Conservation (phyloP, 108 stramenopile species). For the Parietichytrium sp. region DNA sequence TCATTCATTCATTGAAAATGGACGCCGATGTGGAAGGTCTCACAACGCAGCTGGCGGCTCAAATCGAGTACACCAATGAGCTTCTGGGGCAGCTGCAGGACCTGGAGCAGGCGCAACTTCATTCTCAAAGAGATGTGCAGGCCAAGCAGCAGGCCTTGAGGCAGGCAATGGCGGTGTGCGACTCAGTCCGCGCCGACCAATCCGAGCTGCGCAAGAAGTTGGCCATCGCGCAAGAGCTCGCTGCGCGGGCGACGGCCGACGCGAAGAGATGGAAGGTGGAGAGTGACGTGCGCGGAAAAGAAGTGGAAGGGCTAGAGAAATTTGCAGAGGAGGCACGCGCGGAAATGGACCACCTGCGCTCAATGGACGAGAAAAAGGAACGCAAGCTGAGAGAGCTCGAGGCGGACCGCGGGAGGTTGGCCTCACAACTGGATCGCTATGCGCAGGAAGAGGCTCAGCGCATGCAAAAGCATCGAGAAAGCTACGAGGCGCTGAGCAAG, state of each 20-base stretch:
- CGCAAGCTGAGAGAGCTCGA: neutral
- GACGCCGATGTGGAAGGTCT: slow-evolving; percentile 31
- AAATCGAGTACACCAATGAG: neutral
- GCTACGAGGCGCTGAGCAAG: slow-evolving; percentile 37
- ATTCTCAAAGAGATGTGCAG: neutral
- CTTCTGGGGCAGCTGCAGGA: slow-evolving; percentile 34
- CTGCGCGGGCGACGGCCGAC: neutral
- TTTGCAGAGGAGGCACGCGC: slow-evolving; percentile 10
- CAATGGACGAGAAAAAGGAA: neutral
- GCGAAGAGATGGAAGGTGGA: neutral
- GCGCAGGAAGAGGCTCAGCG: neutral
- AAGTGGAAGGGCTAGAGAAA: neutral
- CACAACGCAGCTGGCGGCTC: neutral
- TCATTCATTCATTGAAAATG: neutral
- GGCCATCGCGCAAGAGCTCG: slow-evolving; percentile 14
- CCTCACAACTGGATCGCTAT: neutral
- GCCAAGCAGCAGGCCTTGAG: neutral
- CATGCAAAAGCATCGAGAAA: neutral
- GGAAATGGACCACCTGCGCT: neutral
- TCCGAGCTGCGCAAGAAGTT: neutral
- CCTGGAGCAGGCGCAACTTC: slow-evolving; percentile 27
- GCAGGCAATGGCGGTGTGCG: neutral
- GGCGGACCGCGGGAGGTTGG: neutral
- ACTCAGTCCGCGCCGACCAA: neutral
- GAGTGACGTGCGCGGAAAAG: slow-evolving; percentile 4